phyloP scores from a whole-genome alignment of 2,329 filamentous ascomycete species.

The Botrytis fragariae region DNA sequence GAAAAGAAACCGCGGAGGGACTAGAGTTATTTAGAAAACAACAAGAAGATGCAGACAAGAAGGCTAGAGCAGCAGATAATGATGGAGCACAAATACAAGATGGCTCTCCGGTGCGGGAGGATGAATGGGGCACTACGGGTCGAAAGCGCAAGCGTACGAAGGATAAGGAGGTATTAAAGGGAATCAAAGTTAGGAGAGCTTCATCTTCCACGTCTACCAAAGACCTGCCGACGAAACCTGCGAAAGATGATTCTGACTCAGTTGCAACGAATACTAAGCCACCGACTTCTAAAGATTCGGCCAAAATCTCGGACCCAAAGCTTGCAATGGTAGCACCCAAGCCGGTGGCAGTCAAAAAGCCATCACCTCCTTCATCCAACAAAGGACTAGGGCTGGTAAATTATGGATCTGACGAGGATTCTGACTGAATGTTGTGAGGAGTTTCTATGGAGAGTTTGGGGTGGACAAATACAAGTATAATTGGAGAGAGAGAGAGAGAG shows the following conservation, averaged over 20 bases:
- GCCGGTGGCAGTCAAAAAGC: slow-evolving; percentile 17
- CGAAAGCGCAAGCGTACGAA: slow-evolving; percentile 44
- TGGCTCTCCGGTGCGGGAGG: slow-evolving; percentile 31
- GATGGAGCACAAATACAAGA: slow-evolving; percentile 24
- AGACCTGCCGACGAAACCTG: slow-evolving; percentile 11
- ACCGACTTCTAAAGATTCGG: background rate
- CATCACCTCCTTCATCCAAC: slow-evolving; percentile 29
- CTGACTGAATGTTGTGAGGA: slow-evolving; percentile 24
- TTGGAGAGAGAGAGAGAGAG: background rate
- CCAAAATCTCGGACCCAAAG: background rate
- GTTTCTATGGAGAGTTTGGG: background rate
- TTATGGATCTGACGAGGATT: slow-evolving; percentile 57
- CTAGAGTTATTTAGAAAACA: slow-evolving; percentile 54
- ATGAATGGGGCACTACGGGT: slow-evolving; percentile 40
- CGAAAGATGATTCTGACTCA: background rate
- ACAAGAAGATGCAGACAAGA: slow-evolving; percentile 43
- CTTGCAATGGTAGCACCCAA: background rate
- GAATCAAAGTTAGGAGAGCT: slow-evolving; percentile 36
- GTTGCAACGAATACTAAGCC: slow-evolving; percentile 4
- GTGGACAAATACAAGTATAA: background rate
- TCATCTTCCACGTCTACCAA: slow-evolving; percentile 26
- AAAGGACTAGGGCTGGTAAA: slow-evolving; percentile 47
- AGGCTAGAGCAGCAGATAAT: slow-evolving; percentile 29
- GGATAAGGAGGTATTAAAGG: slow-evolving; percentile 41
- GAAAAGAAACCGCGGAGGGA: slow-evolving; percentile 56